A percentile compares a stretch with the other conserved stretches of the same genome.
These are phyloP conservation scores for Yamadazyma oceani DNA, from an alignment of 1,139 yeast genomes.

Conservation along the genomic window DNA sequence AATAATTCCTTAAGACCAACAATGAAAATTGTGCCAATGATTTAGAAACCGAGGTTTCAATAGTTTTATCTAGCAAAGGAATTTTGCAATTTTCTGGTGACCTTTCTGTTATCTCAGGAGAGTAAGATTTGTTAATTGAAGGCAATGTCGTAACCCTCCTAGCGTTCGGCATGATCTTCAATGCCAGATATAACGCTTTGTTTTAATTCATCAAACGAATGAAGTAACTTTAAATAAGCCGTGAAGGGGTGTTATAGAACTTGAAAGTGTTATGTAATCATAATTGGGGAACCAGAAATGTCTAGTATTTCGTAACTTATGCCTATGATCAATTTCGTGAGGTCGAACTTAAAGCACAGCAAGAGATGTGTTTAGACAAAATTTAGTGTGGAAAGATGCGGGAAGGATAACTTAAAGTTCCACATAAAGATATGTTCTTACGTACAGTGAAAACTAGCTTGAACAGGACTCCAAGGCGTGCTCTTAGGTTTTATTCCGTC, in stretches of 20 bases:
- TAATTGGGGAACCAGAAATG: background rate
- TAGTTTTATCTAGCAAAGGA: background rate
- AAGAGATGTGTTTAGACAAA: background rate
- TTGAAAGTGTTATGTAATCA: no score
- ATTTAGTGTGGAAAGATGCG: no score
- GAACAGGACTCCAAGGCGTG: no score
- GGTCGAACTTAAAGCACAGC: no score
- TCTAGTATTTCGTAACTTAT: background rate
- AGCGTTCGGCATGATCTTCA: background rate
- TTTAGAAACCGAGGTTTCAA: no score
- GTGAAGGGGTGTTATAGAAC: no score
- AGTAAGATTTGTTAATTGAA: background rate
- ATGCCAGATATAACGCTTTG: constrained; percentile 8
- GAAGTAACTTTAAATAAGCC: constrained; percentile 29
- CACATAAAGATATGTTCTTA: no score
- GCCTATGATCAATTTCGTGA: constrained; percentile 1
- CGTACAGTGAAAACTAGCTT: no score
- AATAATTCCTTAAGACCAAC: constrained; percentile 8
- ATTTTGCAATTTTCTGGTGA: background rate
- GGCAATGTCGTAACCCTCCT: background rate
- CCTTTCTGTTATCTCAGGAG: background rate
- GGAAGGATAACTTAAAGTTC: no score
- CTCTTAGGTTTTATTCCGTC: constrained; percentile 22
- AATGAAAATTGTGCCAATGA: background rate
- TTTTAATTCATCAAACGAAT: constrained; percentile 26